Base-by-base conservation (phyloP, 768 basidiomycete genomes). In the Trametes cinnabarina region DNA sequence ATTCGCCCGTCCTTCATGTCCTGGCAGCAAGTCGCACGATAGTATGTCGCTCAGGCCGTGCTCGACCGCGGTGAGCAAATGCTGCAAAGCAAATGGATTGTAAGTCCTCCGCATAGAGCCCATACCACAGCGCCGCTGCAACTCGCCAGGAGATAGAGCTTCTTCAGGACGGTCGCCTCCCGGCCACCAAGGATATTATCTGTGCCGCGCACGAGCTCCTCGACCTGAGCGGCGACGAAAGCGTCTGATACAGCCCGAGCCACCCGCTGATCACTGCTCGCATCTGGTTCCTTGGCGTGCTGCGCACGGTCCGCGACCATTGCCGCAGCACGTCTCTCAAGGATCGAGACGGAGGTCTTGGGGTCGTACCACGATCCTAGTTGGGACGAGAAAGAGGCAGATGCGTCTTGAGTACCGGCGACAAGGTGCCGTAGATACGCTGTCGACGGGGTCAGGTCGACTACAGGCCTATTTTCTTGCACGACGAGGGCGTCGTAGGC, bases 181-280 rank as follows among this genome's bases (percentile, higher is more conserved):
- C 48, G 58, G 8, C 47, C 54, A 2, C 62, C 50, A 1, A 72
- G 25, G 26, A 43, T 26, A 1, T 23, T 30, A 7, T 40, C 51
- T 12, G 83, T 63, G 4, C 61, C 65, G 1, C 69, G 63, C 20
- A 86, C 74, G 61, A 84, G 79, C 23, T 76, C 74, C 12, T 76
- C 77, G 2, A 88, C 80, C 63, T 79, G 78, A 3, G 66, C 71
- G 1, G 82, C 88, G 5, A 90, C 76, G 57, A 87, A 90, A 0
- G 88, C 86, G 55, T 91, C 88, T 0, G 82, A 82, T 3, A 87
- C 77, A 0, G 84, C 88, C 58, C 77, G 81, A 1, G 86, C 77
- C 0, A 87, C 79, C 12, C 85, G 77, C 39, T 82, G 82, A 52
- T 81, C 78, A 4, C 77, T 77, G 51, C 77, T 81, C 0, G 86